Base-by-base conservation (phyloP, 2,329 filamentous ascomycete genomes). In the Fusarium sp. region DNA sequence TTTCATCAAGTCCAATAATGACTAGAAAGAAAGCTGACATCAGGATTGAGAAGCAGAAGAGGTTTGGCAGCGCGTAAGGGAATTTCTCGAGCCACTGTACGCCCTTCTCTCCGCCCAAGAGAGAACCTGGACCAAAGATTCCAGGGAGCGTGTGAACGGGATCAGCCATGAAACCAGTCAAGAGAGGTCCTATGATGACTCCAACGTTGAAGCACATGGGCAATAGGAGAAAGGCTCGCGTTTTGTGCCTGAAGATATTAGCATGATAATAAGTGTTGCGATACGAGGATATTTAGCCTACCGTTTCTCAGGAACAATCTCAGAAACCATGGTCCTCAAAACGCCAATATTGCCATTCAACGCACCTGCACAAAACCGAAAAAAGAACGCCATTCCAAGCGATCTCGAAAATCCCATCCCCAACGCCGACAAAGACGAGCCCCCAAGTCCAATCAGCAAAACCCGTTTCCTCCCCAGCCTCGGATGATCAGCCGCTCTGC, bases 321-420 rank as follows among this genome's bases (percentile, higher is more conserved):
- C 75, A 85, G 61, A 65, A 1, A 65, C 47, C 92, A 95, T 95
- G 2, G 92, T 91, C 28, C 93, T 86, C 67, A 95, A 89, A 7
- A 93, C 93, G 44, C 95, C 90, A 56, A 94, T 86, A 22, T 91
- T 92, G 0, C 93, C 93, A 1, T 91, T 90, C 75, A 95, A 94
- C 5, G 92, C 81, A 3, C 93, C 93, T 3, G 91, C 91, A 26
- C 91, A 75, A 64, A 91, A 93, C 16, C 93, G 87, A 68, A 92
- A 91, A 14, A 92, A 44, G 11, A 94, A 85, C 86, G 95, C 94
- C 82, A 95, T 91, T 86, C 86, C 87, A 35, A 95, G 86, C 3
- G 85, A 86, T 61, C 81, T 87, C 33, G 91, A 90, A 69, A 94
- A 83, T 2, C 93, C 93, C 78, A 95, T 95, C 3, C 85, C 81